phyloP scores from a whole-genome alignment of 2,329 filamentous ascomycete genomes.

The Xylaria sp. region DNA sequence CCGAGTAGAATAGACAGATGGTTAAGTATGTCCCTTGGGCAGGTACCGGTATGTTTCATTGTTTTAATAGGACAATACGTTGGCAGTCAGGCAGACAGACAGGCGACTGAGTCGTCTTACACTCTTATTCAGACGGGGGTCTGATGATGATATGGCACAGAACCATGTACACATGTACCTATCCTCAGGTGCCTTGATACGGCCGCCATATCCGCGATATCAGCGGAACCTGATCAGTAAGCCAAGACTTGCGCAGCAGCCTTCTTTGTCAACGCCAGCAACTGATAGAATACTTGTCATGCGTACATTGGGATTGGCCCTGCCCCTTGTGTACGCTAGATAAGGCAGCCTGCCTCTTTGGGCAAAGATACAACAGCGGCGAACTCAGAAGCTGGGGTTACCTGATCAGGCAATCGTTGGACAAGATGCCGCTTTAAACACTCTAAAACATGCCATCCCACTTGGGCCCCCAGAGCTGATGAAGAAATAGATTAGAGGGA shows the following conservation, averaged over 20 bases:
- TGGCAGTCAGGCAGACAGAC: slow-evolving; percentile 4
- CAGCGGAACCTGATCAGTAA: slow-evolving; percentile 33
- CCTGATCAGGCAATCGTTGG: slow-evolving; percentile 10
- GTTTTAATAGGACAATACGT: slow-evolving; percentile 15
- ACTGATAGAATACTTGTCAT: slow-evolving; percentile 30
- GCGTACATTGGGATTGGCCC: slow-evolving; percentile 27
- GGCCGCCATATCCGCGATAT: slow-evolving; percentile 17
- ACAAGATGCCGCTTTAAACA: slow-evolving; percentile 16
- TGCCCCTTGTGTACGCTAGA: slow-evolving; percentile 22
- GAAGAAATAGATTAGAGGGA: not conserved
- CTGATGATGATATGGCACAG: slow-evolving; percentile 25
- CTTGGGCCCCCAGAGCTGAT: not conserved
- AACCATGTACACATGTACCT: not conserved
- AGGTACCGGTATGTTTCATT: slow-evolving; percentile 2
- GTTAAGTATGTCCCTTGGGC: not conserved
- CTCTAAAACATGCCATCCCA: slow-evolving; percentile 7
- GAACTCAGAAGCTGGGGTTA: slow-evolving; percentile 11
- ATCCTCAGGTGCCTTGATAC: not conserved
- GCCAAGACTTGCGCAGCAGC: slow-evolving; percentile 29
- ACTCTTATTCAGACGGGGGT: slow-evolving; percentile 15
- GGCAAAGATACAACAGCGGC: slow-evolving; percentile 16
- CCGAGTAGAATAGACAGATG: slow-evolving; percentile 4
- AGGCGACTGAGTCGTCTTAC: slow-evolving; percentile 10
- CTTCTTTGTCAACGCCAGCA: slow-evolving; percentile 24
- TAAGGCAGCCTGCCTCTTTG: slow-evolving; percentile 38